A percentile compares a stretch with the other conserved stretches of the same genome.
Evolutionary conservation across 2,329 filamentous ascomycete species (phyloP).

Genomic region (Clonostachys solani): DNA sequence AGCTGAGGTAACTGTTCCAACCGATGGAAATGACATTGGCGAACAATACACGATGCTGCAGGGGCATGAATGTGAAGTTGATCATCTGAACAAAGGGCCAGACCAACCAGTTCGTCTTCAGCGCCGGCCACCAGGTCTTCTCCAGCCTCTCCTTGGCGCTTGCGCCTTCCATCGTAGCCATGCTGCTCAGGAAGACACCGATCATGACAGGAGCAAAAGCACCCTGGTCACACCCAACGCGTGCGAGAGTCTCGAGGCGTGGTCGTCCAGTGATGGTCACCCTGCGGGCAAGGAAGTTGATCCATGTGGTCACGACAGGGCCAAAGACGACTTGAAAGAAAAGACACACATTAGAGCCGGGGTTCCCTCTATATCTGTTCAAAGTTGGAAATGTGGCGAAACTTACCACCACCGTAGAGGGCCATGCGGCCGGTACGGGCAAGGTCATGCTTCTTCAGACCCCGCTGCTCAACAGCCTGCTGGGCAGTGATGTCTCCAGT

Average conservation of each 20-base stretch:
- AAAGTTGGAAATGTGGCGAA: slow-evolving; percentile 2
- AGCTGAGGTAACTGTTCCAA: slow-evolving; percentile 64
- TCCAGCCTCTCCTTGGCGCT: slow-evolving; percentile 61
- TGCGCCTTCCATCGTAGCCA: slow-evolving; percentile 76
- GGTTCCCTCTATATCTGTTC: not conserved
- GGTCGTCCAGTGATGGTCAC: slow-evolving; percentile 61
- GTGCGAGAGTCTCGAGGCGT: slow-evolving; percentile 68
- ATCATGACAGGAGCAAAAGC: slow-evolving; percentile 84
- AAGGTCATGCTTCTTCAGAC: slow-evolving; percentile 70
- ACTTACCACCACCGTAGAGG: slow-evolving; percentile 70
- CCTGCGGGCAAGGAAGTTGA: slow-evolving; percentile 68
- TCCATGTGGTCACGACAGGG: slow-evolving; percentile 85
- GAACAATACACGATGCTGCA: slow-evolving; percentile 78
- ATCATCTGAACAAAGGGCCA: slow-evolving; percentile 83
- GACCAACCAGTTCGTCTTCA: slow-evolving; percentile 80
- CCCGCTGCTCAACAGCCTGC: slow-evolving; percentile 81
- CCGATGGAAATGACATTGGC: slow-evolving; percentile 76
- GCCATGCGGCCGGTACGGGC: slow-evolving; percentile 74
- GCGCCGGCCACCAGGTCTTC: slow-evolving; percentile 65
- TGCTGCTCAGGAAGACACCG: slow-evolving; percentile 74
- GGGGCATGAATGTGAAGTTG: slow-evolving; percentile 84
- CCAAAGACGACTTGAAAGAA: slow-evolving; percentile 63
- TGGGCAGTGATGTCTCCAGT: slow-evolving; percentile 90
- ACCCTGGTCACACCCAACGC: slow-evolving; percentile 76
- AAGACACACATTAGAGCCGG: slow-evolving; percentile 19